Evolutionary conservation across 2,329 filamentous ascomycete genomes (phyloP).

Genomic region (Talaromyces sp.): DNA sequence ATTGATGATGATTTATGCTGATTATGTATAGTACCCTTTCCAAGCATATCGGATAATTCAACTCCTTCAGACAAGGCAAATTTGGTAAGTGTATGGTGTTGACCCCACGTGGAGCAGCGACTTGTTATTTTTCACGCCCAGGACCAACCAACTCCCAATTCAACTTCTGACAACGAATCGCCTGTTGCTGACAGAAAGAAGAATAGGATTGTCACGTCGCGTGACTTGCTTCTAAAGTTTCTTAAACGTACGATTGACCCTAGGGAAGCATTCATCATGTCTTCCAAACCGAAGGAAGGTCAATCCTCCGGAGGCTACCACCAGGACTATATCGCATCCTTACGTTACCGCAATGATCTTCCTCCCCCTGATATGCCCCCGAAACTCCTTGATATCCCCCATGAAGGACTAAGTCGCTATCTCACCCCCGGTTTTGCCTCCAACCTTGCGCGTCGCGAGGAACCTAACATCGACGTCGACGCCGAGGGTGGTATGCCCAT

Average conservation of each 20-base stretch:
- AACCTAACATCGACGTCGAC: constrained; percentile 94
- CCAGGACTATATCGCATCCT: constrained; percentile 96
- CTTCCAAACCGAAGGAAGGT: constrained; percentile 42
- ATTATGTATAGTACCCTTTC: no score
- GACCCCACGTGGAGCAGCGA: no score
- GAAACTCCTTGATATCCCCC: constrained; percentile 95
- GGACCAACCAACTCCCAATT: no score
- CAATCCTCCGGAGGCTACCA: constrained; percentile 59
- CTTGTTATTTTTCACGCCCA: no score
- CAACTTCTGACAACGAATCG: no score
- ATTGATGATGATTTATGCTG: not conserved
- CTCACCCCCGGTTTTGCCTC: constrained; percentile 89
- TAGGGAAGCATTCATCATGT: constrained; percentile 29
- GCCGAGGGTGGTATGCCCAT: constrained; percentile 97
- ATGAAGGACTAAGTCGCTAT: constrained; percentile 87
- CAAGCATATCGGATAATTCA: no score
- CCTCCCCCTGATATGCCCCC: constrained; percentile 92
- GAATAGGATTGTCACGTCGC: not conserved
- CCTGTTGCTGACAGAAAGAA: not conserved
- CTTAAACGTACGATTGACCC: not conserved
- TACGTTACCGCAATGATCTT: constrained; percentile 93
- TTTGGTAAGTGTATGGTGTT: no score
- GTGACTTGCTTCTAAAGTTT: no score
- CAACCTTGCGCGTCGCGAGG: constrained; percentile 84
- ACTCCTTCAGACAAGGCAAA: no score